These are phyloP conservation scores for Leccinum broughii DNA, from an alignment of 768 basidiomycete genomes.

Conservation along the genomic window DNA sequence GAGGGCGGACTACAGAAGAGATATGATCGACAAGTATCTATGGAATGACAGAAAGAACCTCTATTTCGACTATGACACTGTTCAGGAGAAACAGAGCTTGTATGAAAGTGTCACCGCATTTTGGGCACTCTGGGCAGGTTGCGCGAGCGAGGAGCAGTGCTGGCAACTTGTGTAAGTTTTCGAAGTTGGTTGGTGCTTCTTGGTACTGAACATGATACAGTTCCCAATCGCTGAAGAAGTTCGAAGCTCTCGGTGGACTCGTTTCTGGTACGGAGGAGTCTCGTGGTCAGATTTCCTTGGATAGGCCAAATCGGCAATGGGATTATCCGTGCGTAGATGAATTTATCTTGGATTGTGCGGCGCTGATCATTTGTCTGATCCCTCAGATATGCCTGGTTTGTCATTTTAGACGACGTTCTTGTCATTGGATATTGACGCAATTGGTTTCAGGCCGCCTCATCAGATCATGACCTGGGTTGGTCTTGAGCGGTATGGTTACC, in stretches of 20 bases:
- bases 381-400: conserved; percentile 67
- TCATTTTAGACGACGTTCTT: conserved; percentile 1
- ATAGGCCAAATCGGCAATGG: conserved; percentile 98
- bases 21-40: conserved; percentile 87
- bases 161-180: conserved; percentile 85
- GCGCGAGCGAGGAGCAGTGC: conserved; percentile 93
- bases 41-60: conserved; percentile 96
- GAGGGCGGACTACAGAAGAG: conserved; percentile 79
- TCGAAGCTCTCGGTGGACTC: conserved; percentile 93
- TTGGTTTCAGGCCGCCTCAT: conserved; percentile 77
- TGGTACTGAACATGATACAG: conserved; percentile 42
- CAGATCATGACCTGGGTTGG: conserved; percentile 99
- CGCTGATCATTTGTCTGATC: conserved; percentile 8
- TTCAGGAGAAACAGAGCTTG: conserved; percentile 83
- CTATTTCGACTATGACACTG: conserved; percentile 97
- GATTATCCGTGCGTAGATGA: conserved; percentile 79
- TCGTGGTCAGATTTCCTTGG: conserved; percentile 91
- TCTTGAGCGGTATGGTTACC: conserved; percentile 92
- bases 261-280: conserved; percentile 98
- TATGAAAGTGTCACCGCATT: conserved; percentile 97
- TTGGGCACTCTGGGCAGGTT: conserved; percentile 98
- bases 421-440: conserved; percentile 12
- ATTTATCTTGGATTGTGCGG: conserved; percentile 5
- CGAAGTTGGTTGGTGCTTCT: not conserved
- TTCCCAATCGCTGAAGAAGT: conserved; percentile 86